Evolutionary conservation across 2,329 filamentous ascomycete genomes (phyloP), one percentile per base, ranked within the genome.

Genomic region (Venturia asperata): DNA sequence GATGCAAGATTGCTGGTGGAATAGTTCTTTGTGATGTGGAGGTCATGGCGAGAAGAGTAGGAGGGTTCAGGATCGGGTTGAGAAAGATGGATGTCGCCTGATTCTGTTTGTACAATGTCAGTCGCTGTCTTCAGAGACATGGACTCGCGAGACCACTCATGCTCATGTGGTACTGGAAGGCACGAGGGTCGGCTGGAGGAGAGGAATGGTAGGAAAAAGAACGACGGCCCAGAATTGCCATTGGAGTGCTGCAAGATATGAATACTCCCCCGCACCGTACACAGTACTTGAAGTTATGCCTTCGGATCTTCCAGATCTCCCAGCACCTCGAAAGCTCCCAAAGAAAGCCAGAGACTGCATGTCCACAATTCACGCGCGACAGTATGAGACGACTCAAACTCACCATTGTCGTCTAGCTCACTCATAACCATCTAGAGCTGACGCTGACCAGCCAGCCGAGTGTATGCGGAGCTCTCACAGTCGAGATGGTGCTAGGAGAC

Each of bases 21-120:
- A 72, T 77, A 77, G 70, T 78, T 80, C 75, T 81, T 82, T 41
- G 76, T 76, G 63, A 82, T 72, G 68, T 71, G 70, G 67, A 72
- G 71, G 37, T 77, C 74, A 94, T 71, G 88, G 83, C 70, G 89
- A 87, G 61, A 17, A 11, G 61, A 37, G 11, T 58, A 58, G n/a
- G 52, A 58, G 52, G 52, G 52, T n/a, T 58, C 52, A 34, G 61
- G 30, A 63, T 60, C 67, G 61, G 56, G 37, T 61, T 64, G 43
- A 41, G 58, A 34, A 17, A 66, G 27, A 41, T 64, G 37, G 37
- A 52, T 52, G 24, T 49, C 52, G 66, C 41, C 58, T 66, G 41
- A 17, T 24, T 66, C 24, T 42, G 15, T n/a, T n/a, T n/a, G 30
- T 9, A 27, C 10, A 41, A 30, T 13, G 39, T 65, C 45, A 61